Percentiles rank a stretch among this genome's conserved stretches.
Conservation (phyloP, 164 flowering plant genomes). For the Vitis rupestris region DNA sequence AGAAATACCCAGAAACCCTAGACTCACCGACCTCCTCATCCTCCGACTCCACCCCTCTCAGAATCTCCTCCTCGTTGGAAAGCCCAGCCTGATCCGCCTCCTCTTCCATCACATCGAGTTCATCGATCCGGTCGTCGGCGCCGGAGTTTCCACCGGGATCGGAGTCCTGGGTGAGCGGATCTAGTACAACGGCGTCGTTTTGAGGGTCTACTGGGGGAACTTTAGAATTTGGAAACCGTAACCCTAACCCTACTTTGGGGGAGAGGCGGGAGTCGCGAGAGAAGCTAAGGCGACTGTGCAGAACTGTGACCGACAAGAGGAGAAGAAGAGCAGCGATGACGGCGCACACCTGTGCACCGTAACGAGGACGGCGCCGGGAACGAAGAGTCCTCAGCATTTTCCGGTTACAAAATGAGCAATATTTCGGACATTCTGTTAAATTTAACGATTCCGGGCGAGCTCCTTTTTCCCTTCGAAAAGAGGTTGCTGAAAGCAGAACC, state of each 20-base stretch:
- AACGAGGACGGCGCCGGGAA: conserved; percentile 63
- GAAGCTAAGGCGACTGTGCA: conserved; percentile 70
- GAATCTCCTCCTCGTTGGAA: conserved; percentile 32
- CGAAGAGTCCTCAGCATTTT: conserved; percentile 34
- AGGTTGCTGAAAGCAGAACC: too few species aligned
- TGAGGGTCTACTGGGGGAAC: conserved; percentile 6
- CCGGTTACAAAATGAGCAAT: too few species aligned
- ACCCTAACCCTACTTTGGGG: neutral
- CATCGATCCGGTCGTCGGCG: conserved; percentile 73
- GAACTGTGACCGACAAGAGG: conserved; percentile 79
- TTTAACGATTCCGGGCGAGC: too few species aligned
- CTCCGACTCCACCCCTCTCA: conserved; percentile 30
- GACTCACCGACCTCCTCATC: conserved; percentile 24
- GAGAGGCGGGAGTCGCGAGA: conserved; percentile 14
- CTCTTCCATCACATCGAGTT: conserved; percentile 55
- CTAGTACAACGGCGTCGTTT: conserved; percentile 8
- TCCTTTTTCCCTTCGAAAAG: neutral
- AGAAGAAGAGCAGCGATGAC: conserved; percentile 74
- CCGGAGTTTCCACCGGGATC: conserved; percentile 13
- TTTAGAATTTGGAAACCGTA: too few species aligned
- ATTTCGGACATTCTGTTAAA: too few species aligned
- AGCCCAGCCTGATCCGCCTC: conserved; percentile 24
- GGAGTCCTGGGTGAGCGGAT: conserved; percentile 26
- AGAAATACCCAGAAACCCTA: conserved; percentile 45
- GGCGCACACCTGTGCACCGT: conserved; percentile 73